phyloP scores from a whole-genome alignment of 495 filamentous ascomycete species.

The Achaetomiella virescens region DNA sequence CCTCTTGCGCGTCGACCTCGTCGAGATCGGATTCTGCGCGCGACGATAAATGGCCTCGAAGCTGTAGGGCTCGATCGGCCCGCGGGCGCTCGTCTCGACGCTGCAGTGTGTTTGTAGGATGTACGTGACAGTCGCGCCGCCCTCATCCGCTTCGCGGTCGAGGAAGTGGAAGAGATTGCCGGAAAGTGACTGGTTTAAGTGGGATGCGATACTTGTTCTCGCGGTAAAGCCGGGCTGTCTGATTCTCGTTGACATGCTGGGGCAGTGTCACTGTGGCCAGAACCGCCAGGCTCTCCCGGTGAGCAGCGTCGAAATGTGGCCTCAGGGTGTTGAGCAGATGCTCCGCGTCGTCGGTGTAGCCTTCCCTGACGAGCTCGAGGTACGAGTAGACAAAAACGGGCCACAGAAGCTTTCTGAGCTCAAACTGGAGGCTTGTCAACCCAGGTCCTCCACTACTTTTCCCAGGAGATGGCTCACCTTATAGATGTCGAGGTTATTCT shows the following conservation, averaged over 20 bases:
- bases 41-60: conserved; percentile 76
- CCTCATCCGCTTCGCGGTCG: conserved; percentile 71
- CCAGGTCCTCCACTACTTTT: too few species aligned
- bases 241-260: conserved; percentile 67
- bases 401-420: conserved; percentile 79
- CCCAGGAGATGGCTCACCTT: conserved; percentile 50
- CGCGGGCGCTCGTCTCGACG: conserved; percentile 66
- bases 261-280: conserved; percentile 65
- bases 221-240: conserved; percentile 67
- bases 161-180: conserved; percentile 79
- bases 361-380: conserved; percentile 70
- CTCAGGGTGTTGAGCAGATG: conserved; percentile 63
- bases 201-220: conserved; percentile 82
- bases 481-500: conserved; percentile 86
- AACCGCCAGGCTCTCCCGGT: conserved; percentile 66
- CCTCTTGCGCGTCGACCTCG: conserved; percentile 80
- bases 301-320: conserved; percentile 62
- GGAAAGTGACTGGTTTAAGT: conserved; percentile 70
- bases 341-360: conserved; percentile 61
- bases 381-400: conserved; percentile 92
- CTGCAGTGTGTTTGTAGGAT: conserved; percentile 70
- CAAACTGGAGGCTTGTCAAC: conserved; percentile 55
- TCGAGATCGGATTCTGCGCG: conserved; percentile 44
- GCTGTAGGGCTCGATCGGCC: conserved; percentile 68
- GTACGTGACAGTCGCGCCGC: conserved; percentile 67